These are phyloP conservation scores for Gracilaria gracilis DNA, from an alignment of 23 red algal genomes.

Conservation along the genomic window DNA sequence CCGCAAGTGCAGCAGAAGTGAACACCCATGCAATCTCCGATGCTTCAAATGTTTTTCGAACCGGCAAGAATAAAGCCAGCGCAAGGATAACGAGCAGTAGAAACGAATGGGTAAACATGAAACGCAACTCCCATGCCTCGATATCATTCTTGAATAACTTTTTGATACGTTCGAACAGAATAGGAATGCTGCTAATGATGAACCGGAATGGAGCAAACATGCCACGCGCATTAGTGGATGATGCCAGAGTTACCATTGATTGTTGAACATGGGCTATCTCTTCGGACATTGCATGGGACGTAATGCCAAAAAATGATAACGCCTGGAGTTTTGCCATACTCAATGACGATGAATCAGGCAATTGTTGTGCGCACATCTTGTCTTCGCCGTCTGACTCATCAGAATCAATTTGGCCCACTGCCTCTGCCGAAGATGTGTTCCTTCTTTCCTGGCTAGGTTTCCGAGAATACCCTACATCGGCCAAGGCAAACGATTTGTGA, in stretches of 20 bases:
- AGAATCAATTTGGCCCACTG: background rate
- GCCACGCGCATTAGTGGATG: slow-evolving; percentile 45
- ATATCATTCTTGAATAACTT: slow-evolving; percentile 22
- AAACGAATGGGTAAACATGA: slow-evolving; percentile 59
- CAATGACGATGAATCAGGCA: background rate
- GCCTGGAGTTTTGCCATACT: slow-evolving; percentile 40
- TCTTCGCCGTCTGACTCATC: background rate
- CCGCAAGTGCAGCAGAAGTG: slow-evolving; percentile 66
- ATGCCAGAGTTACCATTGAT: slow-evolving; percentile 46
- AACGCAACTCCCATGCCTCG: slow-evolving; percentile 50
- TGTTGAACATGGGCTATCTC: slow-evolving; percentile 61
- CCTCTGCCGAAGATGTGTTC: background rate
- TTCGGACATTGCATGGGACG: slow-evolving; percentile 56
- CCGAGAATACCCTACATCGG: background rate
- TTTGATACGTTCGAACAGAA: slow-evolving; percentile 21
- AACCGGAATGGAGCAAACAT: slow-evolving; percentile 58
- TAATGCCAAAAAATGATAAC: slow-evolving; percentile 53
- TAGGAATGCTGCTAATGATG: slow-evolving; percentile 36
- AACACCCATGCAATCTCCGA: slow-evolving; percentile 79
- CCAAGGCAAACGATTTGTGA: background rate
- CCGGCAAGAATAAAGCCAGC: slow-evolving; percentile 39
- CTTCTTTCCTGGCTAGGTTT: background rate
- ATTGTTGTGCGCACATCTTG: background rate
- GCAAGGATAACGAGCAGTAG: slow-evolving; percentile 66
- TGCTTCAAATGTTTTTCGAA: slow-evolving; percentile 30